A percentile compares a stretch with the other conserved stretches of the same genome.
Conservation (phyloP, 495 filamentous ascomycete species). For the Penicillium crystallinum region DNA sequence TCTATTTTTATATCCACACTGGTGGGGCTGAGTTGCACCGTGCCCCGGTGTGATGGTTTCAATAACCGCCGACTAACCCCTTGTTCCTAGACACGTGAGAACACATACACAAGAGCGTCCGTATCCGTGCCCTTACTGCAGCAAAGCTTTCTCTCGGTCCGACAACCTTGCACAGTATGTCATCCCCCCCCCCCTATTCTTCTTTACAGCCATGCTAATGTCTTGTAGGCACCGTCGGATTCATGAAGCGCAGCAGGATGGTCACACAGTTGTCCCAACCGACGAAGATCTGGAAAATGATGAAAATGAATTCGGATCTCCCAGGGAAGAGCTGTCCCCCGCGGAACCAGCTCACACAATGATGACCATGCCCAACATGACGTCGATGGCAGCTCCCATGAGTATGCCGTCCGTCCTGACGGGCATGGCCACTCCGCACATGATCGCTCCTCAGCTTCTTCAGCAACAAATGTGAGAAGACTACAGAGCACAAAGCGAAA, state of each 20-base stretch:
- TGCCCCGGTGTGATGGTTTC: conserved; percentile 33
- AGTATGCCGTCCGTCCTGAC: conserved; percentile 35
- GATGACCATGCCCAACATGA: conserved; percentile 33
- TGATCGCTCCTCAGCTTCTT: conserved; percentile 44
- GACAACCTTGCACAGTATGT: conserved; percentile 97
- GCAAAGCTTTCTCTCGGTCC: conserved; percentile 95
- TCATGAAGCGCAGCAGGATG: conserved; percentile 77
- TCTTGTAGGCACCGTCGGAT: conserved; percentile 80
- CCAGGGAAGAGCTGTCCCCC: conserved; percentile 67
- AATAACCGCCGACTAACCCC: conserved; percentile 55
- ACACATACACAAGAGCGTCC: conserved; percentile 99
- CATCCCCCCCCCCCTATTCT: background rate
- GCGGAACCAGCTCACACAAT: conserved; percentile 33
- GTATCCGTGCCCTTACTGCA: conserved; percentile 94
- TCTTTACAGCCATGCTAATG: conserved; percentile 3
- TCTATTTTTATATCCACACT: conserved; percentile 19
- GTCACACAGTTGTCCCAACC: conserved; percentile 49
- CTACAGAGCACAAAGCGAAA: background rate
- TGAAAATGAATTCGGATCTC: conserved; percentile 65
- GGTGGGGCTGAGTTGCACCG: conserved; percentile 19
- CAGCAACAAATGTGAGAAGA: conserved; percentile 42
- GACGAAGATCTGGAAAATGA: conserved; percentile 78
- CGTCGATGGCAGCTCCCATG: conserved; percentile 37
- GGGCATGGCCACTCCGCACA: conserved; percentile 34
- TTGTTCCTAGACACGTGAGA: conserved; percentile 78